Evolutionary conservation across 768 basidiomycete genomes (phyloP), one percentile per base, ranked within the genome.

Genomic region (Cyathus striatus): DNA sequence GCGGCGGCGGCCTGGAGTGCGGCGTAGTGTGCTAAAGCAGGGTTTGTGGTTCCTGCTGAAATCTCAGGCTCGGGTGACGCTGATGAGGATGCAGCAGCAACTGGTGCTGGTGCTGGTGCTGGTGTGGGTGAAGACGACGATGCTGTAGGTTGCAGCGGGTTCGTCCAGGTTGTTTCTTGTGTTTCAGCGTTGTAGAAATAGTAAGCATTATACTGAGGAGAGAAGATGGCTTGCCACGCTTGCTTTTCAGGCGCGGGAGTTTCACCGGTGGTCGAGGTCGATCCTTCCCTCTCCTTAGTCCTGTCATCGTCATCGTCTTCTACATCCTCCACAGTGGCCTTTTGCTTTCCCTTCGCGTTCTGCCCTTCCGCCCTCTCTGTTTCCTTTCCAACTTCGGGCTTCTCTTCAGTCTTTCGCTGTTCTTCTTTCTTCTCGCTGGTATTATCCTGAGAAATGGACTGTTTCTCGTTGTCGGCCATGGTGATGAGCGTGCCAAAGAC

Each of bases 151-250:
- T 76, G 66, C 30, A 92, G 68, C 7, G 89, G 89, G 54, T 91
- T 91, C 22, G 68, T 65, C 90, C 90, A 91, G 2, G 89, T 91
- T 14, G 89, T 91, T 65, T 90, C 79, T 41, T 82, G 70, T 0
- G 89, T 90, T 46, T 65, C 60, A 7, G 78, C 44, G 62, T 90
- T 92, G 72, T 73, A 86, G 68, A 90, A 92, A 61, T 92, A 92
- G 64, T 92, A 92, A 7, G 86, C 73, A 60, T 77, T 85, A 66
- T 87, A 79, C 47, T 81, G 70, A 1, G 86, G 78, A 1, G 88
- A 81, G 64, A 73, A 91, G 23, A 92, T 74, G 26, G 89, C 89
- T 60, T 90, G 90, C 89, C 90, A 91, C 21, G 75, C 63, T 14
- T 53, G 25, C 5, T 32, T 32, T 12, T 12, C 3, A 32, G 30